These are phyloP conservation scores for Trifolium dubium DNA, from an alignment of 306 rosid genomes.

Conservation along the genomic window DNA sequence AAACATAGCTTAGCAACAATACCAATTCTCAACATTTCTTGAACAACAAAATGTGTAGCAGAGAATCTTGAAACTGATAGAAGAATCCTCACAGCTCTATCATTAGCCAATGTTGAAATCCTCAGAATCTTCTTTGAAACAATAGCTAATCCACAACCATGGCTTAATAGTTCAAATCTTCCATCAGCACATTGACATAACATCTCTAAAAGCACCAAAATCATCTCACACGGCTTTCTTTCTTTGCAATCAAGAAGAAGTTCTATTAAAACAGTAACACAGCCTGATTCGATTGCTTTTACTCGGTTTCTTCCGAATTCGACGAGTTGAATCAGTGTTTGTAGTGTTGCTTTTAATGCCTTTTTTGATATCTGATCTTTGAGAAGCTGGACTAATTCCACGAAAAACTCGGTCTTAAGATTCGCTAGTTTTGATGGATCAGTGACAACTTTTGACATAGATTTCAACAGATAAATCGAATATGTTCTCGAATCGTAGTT, in stretches of 20 bases:
- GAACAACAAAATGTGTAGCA: conserved; percentile 51
- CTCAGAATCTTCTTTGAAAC: conserved; percentile 81
- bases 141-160: conserved; percentile 73
- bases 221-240: conserved; percentile 62
- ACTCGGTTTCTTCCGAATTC: conserved; percentile 70
- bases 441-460: conserved; percentile 53
- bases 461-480: conserved; percentile 59
- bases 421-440: conserved; percentile 35
- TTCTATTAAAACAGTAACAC: conserved; percentile 57
- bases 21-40: conserved; percentile 76
- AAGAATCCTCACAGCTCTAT: conserved; percentile 72
- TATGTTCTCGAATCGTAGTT: conserved; percentile 71
- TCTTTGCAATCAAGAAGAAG: conserved; percentile 60
- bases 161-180: conserved; percentile 63
- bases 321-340: conserved; percentile 49
- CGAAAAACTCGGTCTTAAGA: conserved; percentile 48
- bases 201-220: conserved; percentile 56
- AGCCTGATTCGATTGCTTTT: conserved; percentile 71
- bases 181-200: conserved; percentile 78
- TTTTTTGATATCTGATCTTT: conserved; percentile 63
- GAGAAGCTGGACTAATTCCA: conserved; percentile 53
- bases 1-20: conserved; percentile 75
- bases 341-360: conserved; percentile 59
- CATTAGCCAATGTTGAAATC: conserved; percentile 67
- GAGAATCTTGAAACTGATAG: conserved; percentile 59